Evolutionary conservation across 1,284 basidiomycete genomes (phyloP), one percentile per base, ranked within the genome.

Genomic region (Moesziomyces sp.): DNA sequence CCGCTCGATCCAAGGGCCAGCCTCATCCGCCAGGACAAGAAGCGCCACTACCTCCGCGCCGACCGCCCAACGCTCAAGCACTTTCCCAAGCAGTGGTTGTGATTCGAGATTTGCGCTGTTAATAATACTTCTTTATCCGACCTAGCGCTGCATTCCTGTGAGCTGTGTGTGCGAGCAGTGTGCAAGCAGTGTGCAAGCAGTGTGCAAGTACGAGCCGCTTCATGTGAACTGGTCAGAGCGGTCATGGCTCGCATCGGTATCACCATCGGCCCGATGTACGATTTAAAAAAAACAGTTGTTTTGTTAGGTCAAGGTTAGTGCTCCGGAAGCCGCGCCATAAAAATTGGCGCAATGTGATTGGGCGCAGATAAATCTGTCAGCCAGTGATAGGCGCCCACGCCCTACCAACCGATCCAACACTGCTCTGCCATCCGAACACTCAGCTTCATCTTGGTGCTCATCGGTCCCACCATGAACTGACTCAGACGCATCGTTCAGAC

Each of bases 81-180:
- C 50, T 85, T 83, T 55, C 85, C 85, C 28, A 62, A 73, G 47
- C 79, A 85, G 60, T 85, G 85, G 85, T 73, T 85, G 34, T 76
- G 50, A 58, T 19, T 16, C 16, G 26, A 40, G 14, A 8, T 18
- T 2, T 4, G 1, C 1, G 18, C 38, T 40, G 16, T 16, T 1
- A 14, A 16, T 40, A 40, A 18, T 6, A 18, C 16, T 16, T 40
- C 14, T 18, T 5, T 7, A 6, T 40, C 38, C 16, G 38, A 14
- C 18, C 16, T 0, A 40, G 16, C 16, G 16, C 38, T 18, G 16
- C 16, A 16, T 40, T 34, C 10, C 5, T 34, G 30, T 11, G 30
- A 34, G 13, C 4, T 10, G 30, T 11, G n/a, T n/a, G n/a, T n/a
- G 21, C 21, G 21, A 21, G 21, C 21, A 21, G 30, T 11, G 30